Evolutionary conservation across 2,329 filamentous ascomycete genomes (phyloP).

Genomic region (Cryphonectria carpinicola): DNA sequence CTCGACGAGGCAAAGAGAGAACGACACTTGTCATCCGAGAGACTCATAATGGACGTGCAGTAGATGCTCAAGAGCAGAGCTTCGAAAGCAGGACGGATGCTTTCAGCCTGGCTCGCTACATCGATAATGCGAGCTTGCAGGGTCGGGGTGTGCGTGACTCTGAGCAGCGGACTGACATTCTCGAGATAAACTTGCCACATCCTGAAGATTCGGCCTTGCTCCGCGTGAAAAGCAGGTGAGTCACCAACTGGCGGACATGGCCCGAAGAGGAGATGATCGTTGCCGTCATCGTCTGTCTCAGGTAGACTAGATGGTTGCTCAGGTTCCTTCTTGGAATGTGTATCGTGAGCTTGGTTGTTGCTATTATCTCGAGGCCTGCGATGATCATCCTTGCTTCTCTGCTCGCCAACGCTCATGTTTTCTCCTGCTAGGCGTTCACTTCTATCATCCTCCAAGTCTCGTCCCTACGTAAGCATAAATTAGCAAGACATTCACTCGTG

Average conservation of each 20-base stretch:
- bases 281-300: slow-evolving; percentile 29
- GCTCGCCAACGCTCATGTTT: neutral
- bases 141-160: slow-evolving; percentile 59
- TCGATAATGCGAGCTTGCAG: slow-evolving; percentile 58
- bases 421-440: neutral
- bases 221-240: slow-evolving; percentile 55
- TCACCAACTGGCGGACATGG: slow-evolving; percentile 44
- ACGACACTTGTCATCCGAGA: slow-evolving; percentile 48
- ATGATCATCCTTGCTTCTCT: neutral
- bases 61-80: slow-evolving; percentile 63
- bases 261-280: slow-evolving; percentile 58
- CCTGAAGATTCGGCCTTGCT: slow-evolving; percentile 48
- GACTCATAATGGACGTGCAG: slow-evolving; percentile 45
- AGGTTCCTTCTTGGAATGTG: neutral
- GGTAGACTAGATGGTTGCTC: neutral
- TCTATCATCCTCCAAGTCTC: neutral
- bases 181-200: slow-evolving; percentile 64
- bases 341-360: neutral
- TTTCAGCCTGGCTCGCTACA: slow-evolving; percentile 46
- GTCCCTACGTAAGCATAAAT: neutral
- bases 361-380: neutral
- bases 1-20: slow-evolving; percentile 46
- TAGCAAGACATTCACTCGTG: neutral
- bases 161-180: slow-evolving; percentile 63
- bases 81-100: slow-evolving; percentile 48